These are phyloP conservation scores for Candida namnaoensis DNA, from an alignment of 805 yeast genomes.

Conservation along the genomic window DNA sequence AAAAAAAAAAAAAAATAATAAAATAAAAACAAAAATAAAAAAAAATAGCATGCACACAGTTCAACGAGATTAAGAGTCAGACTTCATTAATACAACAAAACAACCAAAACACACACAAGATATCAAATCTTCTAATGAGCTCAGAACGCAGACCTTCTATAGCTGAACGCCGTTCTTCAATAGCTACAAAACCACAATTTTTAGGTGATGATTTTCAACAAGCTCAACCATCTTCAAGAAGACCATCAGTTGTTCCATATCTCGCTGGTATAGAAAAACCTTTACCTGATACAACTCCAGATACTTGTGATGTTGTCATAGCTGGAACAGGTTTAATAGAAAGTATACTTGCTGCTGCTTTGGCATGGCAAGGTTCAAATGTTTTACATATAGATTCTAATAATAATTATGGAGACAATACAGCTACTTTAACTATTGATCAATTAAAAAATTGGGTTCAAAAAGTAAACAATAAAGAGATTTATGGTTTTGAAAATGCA, in stretches of 20 bases:
- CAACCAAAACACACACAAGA: no score
- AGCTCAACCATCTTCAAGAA: slow-evolving; percentile 5
- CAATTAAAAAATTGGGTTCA: slow-evolving; percentile 80
- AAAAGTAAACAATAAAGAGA: slow-evolving; percentile 40
- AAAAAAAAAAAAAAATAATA: no score
- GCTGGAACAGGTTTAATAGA: slow-evolving; percentile 91
- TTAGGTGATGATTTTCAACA: neutral
- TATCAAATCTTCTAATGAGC: neutral
- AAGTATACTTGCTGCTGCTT: slow-evolving; percentile 82
- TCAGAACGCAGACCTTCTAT: slow-evolving; percentile 48
- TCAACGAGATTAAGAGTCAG: no score
- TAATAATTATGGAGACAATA: slow-evolving; percentile 80
- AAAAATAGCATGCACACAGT: no score
- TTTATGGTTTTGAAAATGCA: slow-evolving; percentile 52
- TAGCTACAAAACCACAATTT: slow-evolving; percentile 16
- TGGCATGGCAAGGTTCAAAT: slow-evolving; percentile 97
- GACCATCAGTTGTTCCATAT: slow-evolving; percentile 45
- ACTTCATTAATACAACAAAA: no score
- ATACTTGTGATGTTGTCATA: slow-evolving; percentile 78
- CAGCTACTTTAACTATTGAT: slow-evolving; percentile 80
- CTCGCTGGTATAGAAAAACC: slow-evolving; percentile 77
- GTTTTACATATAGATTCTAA: slow-evolving; percentile 86
- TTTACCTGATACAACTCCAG: slow-evolving; percentile 48
- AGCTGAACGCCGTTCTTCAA: slow-evolving; percentile 60
- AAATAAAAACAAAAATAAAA: no score